Evolutionary conservation across 352 stramenopile species (phyloP), one percentile per base, ranked within the genome.

Genomic region (Pythium folliculosum): DNA sequence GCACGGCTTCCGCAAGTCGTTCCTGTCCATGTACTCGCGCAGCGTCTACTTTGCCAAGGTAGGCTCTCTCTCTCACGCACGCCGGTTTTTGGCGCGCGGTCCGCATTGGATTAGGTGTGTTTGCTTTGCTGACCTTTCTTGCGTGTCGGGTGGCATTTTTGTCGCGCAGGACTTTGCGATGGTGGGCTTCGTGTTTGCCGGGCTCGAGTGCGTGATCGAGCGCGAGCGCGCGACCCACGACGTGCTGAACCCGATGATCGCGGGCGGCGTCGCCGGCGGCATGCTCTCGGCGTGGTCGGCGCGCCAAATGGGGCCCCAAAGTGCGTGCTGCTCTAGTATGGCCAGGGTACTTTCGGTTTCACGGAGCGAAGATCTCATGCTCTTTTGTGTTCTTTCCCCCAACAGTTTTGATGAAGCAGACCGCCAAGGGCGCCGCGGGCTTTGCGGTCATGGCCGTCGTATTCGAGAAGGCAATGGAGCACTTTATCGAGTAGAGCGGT

Each of bases 41-140:
- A 96, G 88, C 69, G 64, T 94, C 52, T 95, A 96, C 83, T 96
- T 94, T 56, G 86, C 86, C 70, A 92, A 91, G 80, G 87, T 80
- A n/a, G n/a, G n/a, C n/a, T n/a, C n/a, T n/a, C n/a, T n/a, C n/a
- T n/a, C n/a, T n/a, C n/a, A n/a, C n/a, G n/a, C n/a, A n/a, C n/a
- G n/a, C n/a, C n/a, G n/a, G n/a, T n/a, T n/a, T n/a, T n/a, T n/a
- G n/a, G n/a, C n/a, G n/a, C n/a, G n/a, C n/a, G n/a, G n/a, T n/a
- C n/a, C n/a, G n/a, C n/a, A n/a, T n/a, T n/a, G n/a, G n/a, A n/a
- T n/a, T n/a, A n/a, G n/a, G n/a, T n/a, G n/a, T n/a, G n/a, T n/a
- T n/a, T n/a, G n/a, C 27, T 32, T 32, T 32, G 5, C 27, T 32
- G 27, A 32, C 27, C 5, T 32, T 2, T 32, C 3, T 6, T 32